Percentiles rank a stretch among this genome's conserved stretches.
phyloP scores from a whole-genome alignment of 306 rosid species.

The Adenanthera pavonina region DNA sequence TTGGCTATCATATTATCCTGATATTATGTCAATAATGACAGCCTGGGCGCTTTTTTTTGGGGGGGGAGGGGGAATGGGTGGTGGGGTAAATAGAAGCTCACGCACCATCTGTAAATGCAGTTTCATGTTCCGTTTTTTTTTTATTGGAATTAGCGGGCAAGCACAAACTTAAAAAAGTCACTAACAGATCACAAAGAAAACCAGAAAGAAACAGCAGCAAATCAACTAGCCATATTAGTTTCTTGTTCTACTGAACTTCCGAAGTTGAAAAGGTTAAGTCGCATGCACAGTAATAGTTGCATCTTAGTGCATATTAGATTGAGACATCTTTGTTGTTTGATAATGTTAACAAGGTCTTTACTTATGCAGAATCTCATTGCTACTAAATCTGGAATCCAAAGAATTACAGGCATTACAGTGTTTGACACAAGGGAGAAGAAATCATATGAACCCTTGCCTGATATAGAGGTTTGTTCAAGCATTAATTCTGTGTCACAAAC shows the following conservation, averaged over 20 bases:
- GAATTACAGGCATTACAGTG: constrained; percentile 81
- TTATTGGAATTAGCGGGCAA: too few relatives aligned
- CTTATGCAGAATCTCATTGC: constrained; percentile 84
- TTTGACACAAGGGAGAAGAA: constrained; percentile 74
- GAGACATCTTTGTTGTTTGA: constrained; percentile 26
- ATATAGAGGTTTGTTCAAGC: constrained; percentile 74
- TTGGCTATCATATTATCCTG: not conserved
- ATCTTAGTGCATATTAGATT: constrained; percentile 17
- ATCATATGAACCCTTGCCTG: constrained; percentile 79
- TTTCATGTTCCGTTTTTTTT: not conserved
- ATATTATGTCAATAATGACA: not conserved
- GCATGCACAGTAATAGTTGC: constrained; percentile 29
- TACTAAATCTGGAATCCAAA: constrained; percentile 92
- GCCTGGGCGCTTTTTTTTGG: not conserved
- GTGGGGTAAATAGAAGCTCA: not conserved
- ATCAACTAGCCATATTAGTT: too few relatives aligned
- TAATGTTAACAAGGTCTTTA: constrained; percentile 24
- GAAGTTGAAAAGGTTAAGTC: constrained; percentile 12
- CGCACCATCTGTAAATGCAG: not conserved
- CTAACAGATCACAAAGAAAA: too few relatives aligned
- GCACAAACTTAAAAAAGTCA: too few relatives aligned
- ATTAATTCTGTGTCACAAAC: constrained; percentile 24
- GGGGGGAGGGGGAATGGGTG: too few relatives aligned
- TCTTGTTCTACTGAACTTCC: not conserved
- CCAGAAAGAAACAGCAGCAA: too few relatives aligned